phyloP scores from a whole-genome alignment of 192 early-diverging fungal genomes.

The Backusella liffmaniae region DNA sequence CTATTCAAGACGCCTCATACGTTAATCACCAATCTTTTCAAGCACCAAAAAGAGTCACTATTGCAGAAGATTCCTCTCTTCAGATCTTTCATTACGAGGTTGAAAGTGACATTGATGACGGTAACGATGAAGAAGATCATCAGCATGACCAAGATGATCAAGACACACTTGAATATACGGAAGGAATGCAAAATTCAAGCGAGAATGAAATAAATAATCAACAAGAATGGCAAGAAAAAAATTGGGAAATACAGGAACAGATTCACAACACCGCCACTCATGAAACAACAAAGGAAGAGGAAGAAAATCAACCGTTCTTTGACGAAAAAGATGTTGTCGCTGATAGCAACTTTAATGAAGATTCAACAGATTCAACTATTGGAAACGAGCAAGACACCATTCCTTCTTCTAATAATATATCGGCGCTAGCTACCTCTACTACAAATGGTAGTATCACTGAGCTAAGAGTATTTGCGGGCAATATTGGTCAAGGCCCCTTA shows the following conservation, averaged over 20 bases:
- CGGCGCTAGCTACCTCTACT: neutral
- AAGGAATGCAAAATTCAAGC: neutral
- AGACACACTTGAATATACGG: neutral
- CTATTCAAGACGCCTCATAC: constrained; percentile 5
- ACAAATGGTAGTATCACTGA: neutral
- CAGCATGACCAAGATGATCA: constrained; percentile 39
- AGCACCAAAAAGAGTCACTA: neutral
- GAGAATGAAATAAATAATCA: constrained; percentile 9
- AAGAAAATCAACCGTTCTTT: neutral
- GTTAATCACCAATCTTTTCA: neutral
- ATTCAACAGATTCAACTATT: neutral
- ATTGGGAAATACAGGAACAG: constrained; percentile 6
- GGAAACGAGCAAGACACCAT: neutral
- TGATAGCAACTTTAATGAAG: neutral
- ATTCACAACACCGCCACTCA: neutral
- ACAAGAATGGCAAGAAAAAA: constrained; percentile 6
- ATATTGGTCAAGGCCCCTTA: constrained; percentile 45
- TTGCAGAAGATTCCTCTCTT: constrained; percentile 25
- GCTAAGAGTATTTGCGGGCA: constrained; percentile 49
- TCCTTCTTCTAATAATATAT: neutral
- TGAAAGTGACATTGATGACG: constrained; percentile 23
- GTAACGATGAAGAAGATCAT: constrained; percentile 32
- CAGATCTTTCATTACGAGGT: constrained; percentile 37
- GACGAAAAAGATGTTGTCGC: neutral
- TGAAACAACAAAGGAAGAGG: constrained; percentile 2